These are phyloP conservation scores for Aegilops sharonensis DNA, from an alignment of 176 grass and related monocot species.

Conservation along the genomic window DNA sequence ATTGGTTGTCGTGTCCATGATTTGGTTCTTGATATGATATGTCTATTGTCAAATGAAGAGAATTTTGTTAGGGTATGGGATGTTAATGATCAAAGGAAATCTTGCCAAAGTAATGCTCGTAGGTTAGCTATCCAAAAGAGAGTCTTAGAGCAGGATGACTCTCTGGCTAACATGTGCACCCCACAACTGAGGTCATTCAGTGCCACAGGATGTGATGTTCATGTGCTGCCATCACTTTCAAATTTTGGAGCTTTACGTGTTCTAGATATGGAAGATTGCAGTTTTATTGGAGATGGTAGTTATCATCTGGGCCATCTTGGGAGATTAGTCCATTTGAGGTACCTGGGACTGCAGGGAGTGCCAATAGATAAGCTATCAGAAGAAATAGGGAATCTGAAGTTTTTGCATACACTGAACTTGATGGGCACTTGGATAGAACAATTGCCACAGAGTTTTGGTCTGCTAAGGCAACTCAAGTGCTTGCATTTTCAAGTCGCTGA, in stretches of 20 bases:
- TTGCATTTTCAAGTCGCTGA: not conserved
- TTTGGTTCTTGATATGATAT: constrained; percentile 17
- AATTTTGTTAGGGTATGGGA: not conserved
- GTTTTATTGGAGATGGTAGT: no score
- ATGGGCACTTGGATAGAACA: accelerated
- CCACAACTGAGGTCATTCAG: not conserved
- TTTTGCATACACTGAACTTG: constrained; percentile 14
- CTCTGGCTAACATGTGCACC: not conserved
- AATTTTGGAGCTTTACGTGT: not conserved
- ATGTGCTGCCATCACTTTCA: not conserved
- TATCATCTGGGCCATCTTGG: not conserved
- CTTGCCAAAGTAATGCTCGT: not conserved
- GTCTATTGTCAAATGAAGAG: not conserved
- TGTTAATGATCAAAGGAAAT: not conserved
- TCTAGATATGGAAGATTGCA: not conserved
- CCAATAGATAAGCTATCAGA: not conserved
- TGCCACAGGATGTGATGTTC: not conserved
- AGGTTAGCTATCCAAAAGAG: not conserved
- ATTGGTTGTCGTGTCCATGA: not conserved
- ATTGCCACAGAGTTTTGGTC: not conserved
- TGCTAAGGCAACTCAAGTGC: constrained; percentile 1
- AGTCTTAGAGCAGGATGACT: not conserved
- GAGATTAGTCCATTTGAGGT: not conserved
- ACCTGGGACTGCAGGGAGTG: not conserved
- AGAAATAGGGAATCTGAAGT: not conserved